Evolutionary conservation across 2,329 filamentous ascomycete species (phyloP).

Genomic region (Trichoderma polysporum): DNA sequence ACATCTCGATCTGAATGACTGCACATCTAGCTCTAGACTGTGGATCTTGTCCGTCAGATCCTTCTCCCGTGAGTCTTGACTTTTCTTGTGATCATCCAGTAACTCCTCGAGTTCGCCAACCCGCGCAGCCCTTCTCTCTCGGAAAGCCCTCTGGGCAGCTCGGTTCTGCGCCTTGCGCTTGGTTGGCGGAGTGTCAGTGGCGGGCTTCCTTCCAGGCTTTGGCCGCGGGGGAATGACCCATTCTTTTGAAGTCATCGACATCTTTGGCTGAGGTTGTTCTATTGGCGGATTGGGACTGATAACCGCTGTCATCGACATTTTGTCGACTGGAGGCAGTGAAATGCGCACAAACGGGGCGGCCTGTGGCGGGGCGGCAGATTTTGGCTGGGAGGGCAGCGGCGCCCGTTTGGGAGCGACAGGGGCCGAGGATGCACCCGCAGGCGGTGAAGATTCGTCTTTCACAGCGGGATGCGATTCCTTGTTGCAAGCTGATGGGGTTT

Average conservation of each 20-base stretch:
- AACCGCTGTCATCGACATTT: slow-evolving; percentile 50
- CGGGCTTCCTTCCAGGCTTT: slow-evolving; percentile 90
- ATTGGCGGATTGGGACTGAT: slow-evolving; percentile 42
- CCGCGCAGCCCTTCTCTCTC: slow-evolving; percentile 80
- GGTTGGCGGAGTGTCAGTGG: slow-evolving; percentile 86
- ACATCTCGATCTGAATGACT: slow-evolving; percentile 63
- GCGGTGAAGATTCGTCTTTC: background rate
- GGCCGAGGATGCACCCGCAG: slow-evolving; percentile 15
- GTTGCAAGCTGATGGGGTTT: background rate
- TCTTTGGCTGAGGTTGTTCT: slow-evolving; percentile 47
- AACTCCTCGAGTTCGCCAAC: slow-evolving; percentile 74
- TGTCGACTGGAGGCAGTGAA: slow-evolving; percentile 41
- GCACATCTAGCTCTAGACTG: slow-evolving; percentile 63
- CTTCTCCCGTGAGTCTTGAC: slow-evolving; percentile 56
- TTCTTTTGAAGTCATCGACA: slow-evolving; percentile 74
- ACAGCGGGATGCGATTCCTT: background rate
- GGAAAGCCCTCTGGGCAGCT: slow-evolving; percentile 85
- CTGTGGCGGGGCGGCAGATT: slow-evolving; percentile 27
- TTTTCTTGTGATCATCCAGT: slow-evolving; percentile 60
- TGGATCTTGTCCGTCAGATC: slow-evolving; percentile 58
- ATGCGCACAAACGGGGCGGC: slow-evolving; percentile 34
- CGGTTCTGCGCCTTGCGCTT: slow-evolving; percentile 95
- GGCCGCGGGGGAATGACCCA: slow-evolving; percentile 82
- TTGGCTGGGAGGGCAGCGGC: slow-evolving; percentile 35
- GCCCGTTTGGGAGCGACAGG: slow-evolving; percentile 29